phyloP scores from a whole-genome alignment of 78 protist genomes.

The Neovahlkampfia damariscottae region DNA sequence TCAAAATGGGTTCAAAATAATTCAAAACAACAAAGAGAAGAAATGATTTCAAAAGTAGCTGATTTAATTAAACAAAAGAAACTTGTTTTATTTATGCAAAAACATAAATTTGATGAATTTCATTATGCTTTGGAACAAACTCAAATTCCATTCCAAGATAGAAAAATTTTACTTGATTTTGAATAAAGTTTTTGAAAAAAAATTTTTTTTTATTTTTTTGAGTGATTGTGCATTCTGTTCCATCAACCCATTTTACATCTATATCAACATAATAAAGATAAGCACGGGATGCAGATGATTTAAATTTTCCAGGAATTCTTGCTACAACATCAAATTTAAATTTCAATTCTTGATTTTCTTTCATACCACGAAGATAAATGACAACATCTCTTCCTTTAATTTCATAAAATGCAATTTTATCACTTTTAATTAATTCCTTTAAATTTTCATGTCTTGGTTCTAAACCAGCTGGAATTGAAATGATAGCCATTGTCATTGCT shows the following conservation, averaged over 20 bases:
- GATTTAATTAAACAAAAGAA: background rate
- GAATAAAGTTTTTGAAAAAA: too few relatives aligned
- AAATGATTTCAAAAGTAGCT: slow-evolving; percentile 31
- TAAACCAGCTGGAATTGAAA: slow-evolving; percentile 13
- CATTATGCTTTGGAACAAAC: background rate
- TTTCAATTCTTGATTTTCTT: too few relatives aligned
- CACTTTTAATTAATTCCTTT: background rate
- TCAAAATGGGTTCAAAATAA: slow-evolving; percentile 29
- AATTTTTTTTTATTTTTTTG: too few relatives aligned
- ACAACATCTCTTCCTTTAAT: slow-evolving; percentile 21
- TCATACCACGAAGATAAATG: too few relatives aligned
- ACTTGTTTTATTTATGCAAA: background rate
- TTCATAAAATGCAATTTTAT: slow-evolving; percentile 1
- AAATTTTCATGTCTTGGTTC: slow-evolving; percentile 13
- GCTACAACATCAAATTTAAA: too few relatives aligned
- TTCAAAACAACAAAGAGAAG: slow-evolving; percentile 19
- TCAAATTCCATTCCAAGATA: background rate
- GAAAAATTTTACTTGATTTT: background rate
- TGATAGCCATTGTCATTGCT: slow-evolving; percentile 20
- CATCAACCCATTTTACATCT: too few relatives aligned
- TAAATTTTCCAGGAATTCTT: too few relatives aligned
- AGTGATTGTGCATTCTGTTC: too few relatives aligned
- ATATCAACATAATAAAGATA: too few relatives aligned
- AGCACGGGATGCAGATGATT: too few relatives aligned
- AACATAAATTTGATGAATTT: background rate